phyloP scores from a whole-genome alignment of 805 yeast genomes.

The Candida sithepensis region DNA sequence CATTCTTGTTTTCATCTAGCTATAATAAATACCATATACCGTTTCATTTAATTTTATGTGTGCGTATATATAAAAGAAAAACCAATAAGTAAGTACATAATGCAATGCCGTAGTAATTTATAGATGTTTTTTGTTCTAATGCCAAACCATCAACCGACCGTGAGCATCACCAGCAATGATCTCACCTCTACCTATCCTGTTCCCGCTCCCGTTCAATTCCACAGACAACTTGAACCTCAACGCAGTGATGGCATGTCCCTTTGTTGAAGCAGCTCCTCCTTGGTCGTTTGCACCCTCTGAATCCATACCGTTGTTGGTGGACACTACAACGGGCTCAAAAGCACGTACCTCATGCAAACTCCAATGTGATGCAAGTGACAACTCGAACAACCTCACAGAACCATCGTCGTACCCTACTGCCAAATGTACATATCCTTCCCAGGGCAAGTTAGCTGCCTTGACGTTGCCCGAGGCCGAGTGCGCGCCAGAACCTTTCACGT shows the following conservation, averaged over 20 bases:
- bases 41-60: not conserved
- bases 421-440: conserved; percentile 26
- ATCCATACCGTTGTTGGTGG: not conserved
- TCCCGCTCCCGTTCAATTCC: conserved; percentile 33
- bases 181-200: conserved; percentile 28
- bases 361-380: conserved; percentile 17
- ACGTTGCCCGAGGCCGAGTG: no score
- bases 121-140: conserved; percentile 14
- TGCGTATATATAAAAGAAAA: no score
- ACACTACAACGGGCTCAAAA: conserved; percentile 10
- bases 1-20: no score
- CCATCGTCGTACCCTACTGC: conserved; percentile 32
- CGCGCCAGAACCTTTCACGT: no score
- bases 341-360: conserved; percentile 23
- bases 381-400: conserved; percentile 24
- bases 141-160: conserved; percentile 52
- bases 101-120: no score
- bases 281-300: not conserved
- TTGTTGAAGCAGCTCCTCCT: not conserved
- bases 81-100: no score
- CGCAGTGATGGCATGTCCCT: conserved; percentile 21
- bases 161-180: conserved; percentile 51
- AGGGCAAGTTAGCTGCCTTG: conserved; percentile 13
- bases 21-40: no score
- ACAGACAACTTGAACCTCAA: conserved; percentile 33